Percentiles rank a stretch among this genome's conserved stretches.
Conservation (phyloP, 768 basidiomycete species). For the Lactarius tabidus region DNA sequence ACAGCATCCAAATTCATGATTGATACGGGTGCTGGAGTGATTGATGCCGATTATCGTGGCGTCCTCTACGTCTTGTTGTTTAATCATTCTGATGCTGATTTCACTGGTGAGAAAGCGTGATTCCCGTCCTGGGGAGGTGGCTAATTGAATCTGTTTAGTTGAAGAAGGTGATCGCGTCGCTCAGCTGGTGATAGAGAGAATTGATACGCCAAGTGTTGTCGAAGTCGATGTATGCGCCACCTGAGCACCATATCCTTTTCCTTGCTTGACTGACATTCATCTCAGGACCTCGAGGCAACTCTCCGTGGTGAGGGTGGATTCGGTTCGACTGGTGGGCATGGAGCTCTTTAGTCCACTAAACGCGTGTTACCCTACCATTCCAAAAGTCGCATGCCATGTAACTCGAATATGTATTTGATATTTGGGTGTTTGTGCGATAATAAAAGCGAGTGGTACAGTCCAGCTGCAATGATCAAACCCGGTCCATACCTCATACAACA, state of each 20-base stretch:
- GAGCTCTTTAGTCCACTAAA: slow-evolving; percentile 1
- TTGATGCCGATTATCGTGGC: slow-evolving; percentile 96
- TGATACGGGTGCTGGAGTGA: slow-evolving; percentile 94
- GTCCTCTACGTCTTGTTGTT: slow-evolving; percentile 87
- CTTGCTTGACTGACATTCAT: slow-evolving; percentile 9
- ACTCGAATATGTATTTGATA: slow-evolving; percentile 1
- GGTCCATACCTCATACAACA: slow-evolving; percentile 10
- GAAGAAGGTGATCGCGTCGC: slow-evolving; percentile 93
- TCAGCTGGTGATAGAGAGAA: slow-evolving; percentile 89
- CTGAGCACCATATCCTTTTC: not conserved
- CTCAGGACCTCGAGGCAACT: slow-evolving; percentile 80
- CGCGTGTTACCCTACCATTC: not conserved
- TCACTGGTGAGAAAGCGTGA: slow-evolving; percentile 52
- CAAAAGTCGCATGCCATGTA: slow-evolving; percentile 34
- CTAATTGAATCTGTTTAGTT: slow-evolving; percentile 44
- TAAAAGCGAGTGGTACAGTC: not conserved
- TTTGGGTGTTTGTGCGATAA: not conserved
- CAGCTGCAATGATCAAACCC: not conserved
- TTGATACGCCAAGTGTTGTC: slow-evolving; percentile 76
- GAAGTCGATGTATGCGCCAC: slow-evolving; percentile 71
- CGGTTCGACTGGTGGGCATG: slow-evolving; percentile 91
- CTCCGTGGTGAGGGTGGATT: slow-evolving; percentile 82
- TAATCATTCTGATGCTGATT: slow-evolving; percentile 88
- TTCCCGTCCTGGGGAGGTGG: slow-evolving; percentile 1
- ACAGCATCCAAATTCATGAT: slow-evolving; percentile 96